Base-by-base conservation (phyloP, 306 rosid genomes). In the Castanospermum australe region DNA sequence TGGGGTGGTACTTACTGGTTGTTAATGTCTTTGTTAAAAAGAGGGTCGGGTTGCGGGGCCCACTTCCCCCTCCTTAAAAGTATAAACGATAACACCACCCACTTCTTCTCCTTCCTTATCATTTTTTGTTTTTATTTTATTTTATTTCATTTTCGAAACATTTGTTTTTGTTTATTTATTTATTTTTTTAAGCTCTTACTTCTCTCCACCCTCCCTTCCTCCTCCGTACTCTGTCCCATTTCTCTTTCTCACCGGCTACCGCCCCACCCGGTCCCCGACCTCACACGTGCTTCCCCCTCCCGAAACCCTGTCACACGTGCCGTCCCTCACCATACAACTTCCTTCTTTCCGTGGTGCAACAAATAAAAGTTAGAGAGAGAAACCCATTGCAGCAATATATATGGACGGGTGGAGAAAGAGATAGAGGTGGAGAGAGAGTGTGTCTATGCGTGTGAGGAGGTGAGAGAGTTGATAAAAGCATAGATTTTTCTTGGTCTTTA, bases 271-370 rank as follows among this genome's bases (percentile, higher is more conserved):
- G 93, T 89, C 42, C 6, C 61, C 75, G 6, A 7, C 3, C 71
- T 52, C 42, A 20, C 91, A 80, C 87, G 87, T 81, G 83, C 76
- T 47, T 11, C 52, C 30, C 67, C 54, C 79, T 17, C 51, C 47
- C 32, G 10, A 64, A 15, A 22, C 78, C 33, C 67, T 4, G 30
- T 60, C 90, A 68, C 87, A 86, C 90, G 90, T 83, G 89, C 80
- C 60, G 63, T 10, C 74, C 54, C 48, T 73, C 88, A 39, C 95
- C 90, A 88, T 83, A 80, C 85, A 78, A 80, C 69, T 73, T 79
- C 79, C 75, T 36, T 57, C 80, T 83, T 84, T 81, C 86, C 80
- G 79, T 86, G 96, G 97, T 93, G 97, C 98, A 94, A 94, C 98
- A 85, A 87, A 82, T 89, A 75, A 87, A 92, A 87, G 90, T 78